phyloP scores from a whole-genome alignment of 345 rosid genomes.

The Hibiscus trionum region DNA sequence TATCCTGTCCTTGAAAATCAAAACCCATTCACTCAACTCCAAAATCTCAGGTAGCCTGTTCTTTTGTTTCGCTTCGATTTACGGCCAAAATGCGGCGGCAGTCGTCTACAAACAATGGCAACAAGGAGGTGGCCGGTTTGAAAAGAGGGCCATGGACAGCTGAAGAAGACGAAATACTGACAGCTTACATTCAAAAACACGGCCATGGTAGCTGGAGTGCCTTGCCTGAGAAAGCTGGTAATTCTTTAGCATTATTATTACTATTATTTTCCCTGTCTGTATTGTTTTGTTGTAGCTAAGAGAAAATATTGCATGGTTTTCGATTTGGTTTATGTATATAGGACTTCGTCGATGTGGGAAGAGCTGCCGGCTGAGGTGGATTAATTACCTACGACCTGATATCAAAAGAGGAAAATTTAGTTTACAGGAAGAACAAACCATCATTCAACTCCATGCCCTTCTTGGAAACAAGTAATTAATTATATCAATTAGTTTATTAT shows the following conservation, averaged over 20 bases:
- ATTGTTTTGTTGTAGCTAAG: neutral
- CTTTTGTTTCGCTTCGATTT: no score
- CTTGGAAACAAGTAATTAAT: constrained; percentile 11
- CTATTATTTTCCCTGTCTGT: no score
- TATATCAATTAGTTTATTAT: no score
- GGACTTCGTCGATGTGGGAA: neutral
- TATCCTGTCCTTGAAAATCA: no score
- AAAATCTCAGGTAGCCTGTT: neutral
- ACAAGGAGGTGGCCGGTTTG: constrained; percentile 26
- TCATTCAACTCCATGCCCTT: neutral
- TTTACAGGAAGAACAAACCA: neutral
- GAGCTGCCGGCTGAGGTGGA: neutral
- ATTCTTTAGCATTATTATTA: neutral
- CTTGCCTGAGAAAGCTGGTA: constrained; percentile 44
- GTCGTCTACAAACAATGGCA: constrained; percentile 24
- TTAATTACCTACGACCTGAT: neutral
- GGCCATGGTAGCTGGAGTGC: constrained; percentile 54
- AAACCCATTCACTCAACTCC: neutral
- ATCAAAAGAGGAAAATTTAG: neutral
- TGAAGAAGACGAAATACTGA: constrained; percentile 49
- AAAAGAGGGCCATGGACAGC: constrained; percentile 59
- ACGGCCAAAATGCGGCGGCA: neutral
- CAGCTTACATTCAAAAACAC: constrained; percentile 36
- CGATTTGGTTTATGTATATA: neutral
- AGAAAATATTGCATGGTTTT: neutral